A percentile compares a stretch with the other conserved stretches of the same genome.
phyloP scores from a whole-genome alignment of 2,329 filamentous ascomycete species.

The Helminthosporium solani region DNA sequence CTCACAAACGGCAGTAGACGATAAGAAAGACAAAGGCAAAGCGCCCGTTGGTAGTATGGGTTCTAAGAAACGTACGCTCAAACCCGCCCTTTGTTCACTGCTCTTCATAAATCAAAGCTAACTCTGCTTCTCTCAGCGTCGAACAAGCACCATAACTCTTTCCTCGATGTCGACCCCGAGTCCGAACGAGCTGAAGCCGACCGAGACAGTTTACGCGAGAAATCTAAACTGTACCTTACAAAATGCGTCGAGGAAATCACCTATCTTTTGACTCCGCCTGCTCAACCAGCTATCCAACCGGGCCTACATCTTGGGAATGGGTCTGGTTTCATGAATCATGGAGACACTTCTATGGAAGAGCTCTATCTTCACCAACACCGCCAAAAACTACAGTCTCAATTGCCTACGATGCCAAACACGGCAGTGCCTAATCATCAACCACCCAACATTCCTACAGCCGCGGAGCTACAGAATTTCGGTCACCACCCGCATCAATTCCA shows the following conservation, averaged over 20 bases:
- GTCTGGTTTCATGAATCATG: slow-evolving; percentile 48
- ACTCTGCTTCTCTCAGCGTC: slow-evolving; percentile 37
- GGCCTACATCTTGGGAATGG: slow-evolving; percentile 41
- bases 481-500: slow-evolving; percentile 41
- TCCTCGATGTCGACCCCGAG: slow-evolving; percentile 52
- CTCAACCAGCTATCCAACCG: slow-evolving; percentile 58
- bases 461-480: slow-evolving; percentile 46
- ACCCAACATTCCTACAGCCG: slow-evolving; percentile 46
- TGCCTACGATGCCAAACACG: slow-evolving; percentile 37
- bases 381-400: slow-evolving; percentile 52
- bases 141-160: slow-evolving; percentile 51
- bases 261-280: slow-evolving; percentile 66
- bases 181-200: slow-evolving; percentile 51
- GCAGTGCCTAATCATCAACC: slow-evolving; percentile 64
- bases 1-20: slow-evolving; percentile 48
- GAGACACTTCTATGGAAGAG: slow-evolving; percentile 60
- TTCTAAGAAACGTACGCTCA: slow-evolving; percentile 28
- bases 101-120: slow-evolving; percentile 22
- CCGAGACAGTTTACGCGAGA: slow-evolving; percentile 61
- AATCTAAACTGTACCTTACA: slow-evolving; percentile 62
- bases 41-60: slow-evolving; percentile 20
- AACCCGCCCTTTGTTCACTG: neutral
- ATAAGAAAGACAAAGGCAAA: slow-evolving; percentile 38
- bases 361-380: slow-evolving; percentile 60
- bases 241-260: slow-evolving; percentile 69